Evolutionary conservation across 371 early-diverging fungal species (phyloP), one percentile per base, ranked within the genome.

Genomic region (Sporodiniella umbellata): DNA sequence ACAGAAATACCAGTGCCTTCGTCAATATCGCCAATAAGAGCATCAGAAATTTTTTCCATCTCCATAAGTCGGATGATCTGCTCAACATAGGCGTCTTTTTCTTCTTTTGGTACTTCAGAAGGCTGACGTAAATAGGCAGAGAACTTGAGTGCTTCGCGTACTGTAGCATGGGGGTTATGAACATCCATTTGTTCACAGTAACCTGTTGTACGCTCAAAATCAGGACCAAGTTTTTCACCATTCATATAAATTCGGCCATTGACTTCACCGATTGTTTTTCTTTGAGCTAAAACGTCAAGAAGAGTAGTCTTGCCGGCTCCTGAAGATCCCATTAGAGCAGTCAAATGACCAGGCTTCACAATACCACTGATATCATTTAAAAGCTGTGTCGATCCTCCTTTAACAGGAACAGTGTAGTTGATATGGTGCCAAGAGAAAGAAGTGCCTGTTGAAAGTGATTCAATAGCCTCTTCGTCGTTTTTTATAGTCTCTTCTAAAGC

Each of bases 111-210:
- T 2, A 84, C 81, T 12, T 67, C 53, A 18, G 79, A 73, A 1
- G 83, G 76, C 61, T 85, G 87, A 42, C 89, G 85, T 28, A 90
- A 64, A 26, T 77, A 57, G 3, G 89, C 89, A 33, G 88, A 86
- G 67, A 86, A 89, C 28, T 73, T 81, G 42, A 90, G 75, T 0
- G 87, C 78, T 64, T 90, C 90, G 54, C 85, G 84, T 10, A 88
- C 71, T 42, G 73, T 72, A 15, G 66, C 68, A 74, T 72, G 62
- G 21, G 85, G 84, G 45, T 82, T 81, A 47, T 86, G 90, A 12
- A 89, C 78, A 60, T 90, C 91, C 73, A 87, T 81, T 67, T 93
- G 93, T 58, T 92, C 90, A 60, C 84, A 84, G 60, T 89, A 92
- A 22, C 89, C 89, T 26, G 88, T 87, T 25, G 80, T 79, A 51